Evolutionary conservation across 2,329 filamentous ascomycete species (phyloP).

Genomic region (Pseudovirgaria hyperparasitica): DNA sequence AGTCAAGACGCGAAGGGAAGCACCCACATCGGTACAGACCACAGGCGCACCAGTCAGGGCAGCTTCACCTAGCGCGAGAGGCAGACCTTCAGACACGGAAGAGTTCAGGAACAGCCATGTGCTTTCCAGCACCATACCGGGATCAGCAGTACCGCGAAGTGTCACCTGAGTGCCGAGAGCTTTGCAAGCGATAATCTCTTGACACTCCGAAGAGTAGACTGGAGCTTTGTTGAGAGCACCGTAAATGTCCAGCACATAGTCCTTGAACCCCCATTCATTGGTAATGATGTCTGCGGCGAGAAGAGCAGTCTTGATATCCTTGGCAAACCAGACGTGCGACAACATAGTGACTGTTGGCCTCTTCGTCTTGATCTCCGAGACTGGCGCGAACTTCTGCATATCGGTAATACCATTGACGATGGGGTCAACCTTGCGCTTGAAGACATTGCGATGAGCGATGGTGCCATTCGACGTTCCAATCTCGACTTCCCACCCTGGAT

Average conservation of each 20-base stretch:
- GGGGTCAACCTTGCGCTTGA: slow-evolving; percentile 48
- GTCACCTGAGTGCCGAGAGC: slow-evolving; percentile 37
- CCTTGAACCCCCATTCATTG: slow-evolving; percentile 52
- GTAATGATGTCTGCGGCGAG: slow-evolving; percentile 52
- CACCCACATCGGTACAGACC: slow-evolving; percentile 44
- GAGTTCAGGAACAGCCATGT: slow-evolving; percentile 39
- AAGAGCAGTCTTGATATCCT: slow-evolving; percentile 53
- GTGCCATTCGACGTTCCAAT: slow-evolving; percentile 46
- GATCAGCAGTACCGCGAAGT: slow-evolving; percentile 44
- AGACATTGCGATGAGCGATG: slow-evolving; percentile 43
- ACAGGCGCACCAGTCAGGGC: slow-evolving; percentile 43
- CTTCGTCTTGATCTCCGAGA: slow-evolving; percentile 45
- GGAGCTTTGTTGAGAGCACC: slow-evolving; percentile 51
- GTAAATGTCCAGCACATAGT: slow-evolving; percentile 51
- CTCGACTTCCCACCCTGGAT: slow-evolving; percentile 51
- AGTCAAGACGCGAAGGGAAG: slow-evolving; percentile 43
- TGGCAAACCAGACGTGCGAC: slow-evolving; percentile 46
- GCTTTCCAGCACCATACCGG: slow-evolving; percentile 30
- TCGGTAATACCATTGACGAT: slow-evolving; percentile 54
- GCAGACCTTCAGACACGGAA: slow-evolving; percentile 42
- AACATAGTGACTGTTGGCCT: slow-evolving; percentile 53
- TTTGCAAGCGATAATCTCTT: slow-evolving; percentile 45
- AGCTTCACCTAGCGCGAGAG: slow-evolving; percentile 46
- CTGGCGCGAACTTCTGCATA: slow-evolving; percentile 49
- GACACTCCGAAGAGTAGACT: slow-evolving; percentile 46